These are phyloP conservation scores for Aurinia saxatilis DNA, from an alignment of 345 rosid genomes.

Conservation along the genomic window DNA sequence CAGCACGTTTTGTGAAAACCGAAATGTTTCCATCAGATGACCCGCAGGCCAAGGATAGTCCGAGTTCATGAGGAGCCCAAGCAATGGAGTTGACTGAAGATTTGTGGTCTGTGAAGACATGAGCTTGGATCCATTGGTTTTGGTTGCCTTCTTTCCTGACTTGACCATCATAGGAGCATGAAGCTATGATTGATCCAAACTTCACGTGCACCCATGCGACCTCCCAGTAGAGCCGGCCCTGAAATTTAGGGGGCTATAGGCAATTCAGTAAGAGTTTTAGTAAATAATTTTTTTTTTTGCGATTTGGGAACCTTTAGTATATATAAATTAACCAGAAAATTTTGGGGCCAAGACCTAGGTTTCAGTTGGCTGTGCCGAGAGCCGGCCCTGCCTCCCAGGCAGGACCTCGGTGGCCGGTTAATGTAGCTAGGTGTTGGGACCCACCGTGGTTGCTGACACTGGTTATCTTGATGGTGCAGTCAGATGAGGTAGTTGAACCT, in stretches of 20 bases:
- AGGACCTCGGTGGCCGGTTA: constrained; percentile 60
- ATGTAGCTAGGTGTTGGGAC: constrained; percentile 48
- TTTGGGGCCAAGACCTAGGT: too few species aligned
- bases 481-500: constrained; percentile 58
- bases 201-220: constrained; percentile 68
- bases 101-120: constrained; percentile 54
- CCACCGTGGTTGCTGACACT: constrained; percentile 41
- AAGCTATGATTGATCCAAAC: constrained; percentile 56
- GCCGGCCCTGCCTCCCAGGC: too few species aligned
- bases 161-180: constrained; percentile 69
- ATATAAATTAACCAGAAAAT: too few species aligned
- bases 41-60: constrained; percentile 59
- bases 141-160: constrained; percentile 68
- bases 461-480: constrained; percentile 47
- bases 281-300: too few species aligned
- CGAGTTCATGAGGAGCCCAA: constrained; percentile 66
- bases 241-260: too few species aligned
- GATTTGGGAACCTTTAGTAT: too few species aligned
- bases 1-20: constrained; percentile 51
- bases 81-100: constrained; percentile 63
- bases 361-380: too few species aligned
- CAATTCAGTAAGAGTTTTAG: too few species aligned
- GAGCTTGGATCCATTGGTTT: constrained; percentile 56
- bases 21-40: constrained; percentile 65
- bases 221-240: too few species aligned